Base-by-base conservation (phyloP, 192 early-diverging fungal species). In the Podila minutissima region DNA sequence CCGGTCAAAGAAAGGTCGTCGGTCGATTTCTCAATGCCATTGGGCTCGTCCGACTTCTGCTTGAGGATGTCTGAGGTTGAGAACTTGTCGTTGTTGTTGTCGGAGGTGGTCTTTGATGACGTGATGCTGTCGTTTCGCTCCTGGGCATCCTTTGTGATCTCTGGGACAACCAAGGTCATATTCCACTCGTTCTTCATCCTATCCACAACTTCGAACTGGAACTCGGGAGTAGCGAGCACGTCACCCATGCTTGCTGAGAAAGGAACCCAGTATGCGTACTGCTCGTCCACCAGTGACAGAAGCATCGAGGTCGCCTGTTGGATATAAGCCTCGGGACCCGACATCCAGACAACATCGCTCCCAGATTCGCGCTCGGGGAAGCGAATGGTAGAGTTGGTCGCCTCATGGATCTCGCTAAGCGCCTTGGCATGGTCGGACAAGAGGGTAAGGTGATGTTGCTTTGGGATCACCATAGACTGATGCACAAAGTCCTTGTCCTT, bases 361-460 rank as follows among this genome's bases (percentile, higher is more conserved):
- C 91, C 93, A 20, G 81, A 74, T 71, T 94, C 92, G 41, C 87
- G 86, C 33, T 91, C 89, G 5, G 94, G 93, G 82, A 91, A 93
- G 1, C 81, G 69, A 26, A 93, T 75, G 17, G 85, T 82, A 4
- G 91, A 86, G 55, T 88, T 88, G 22, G 87, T 88, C 20, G 74
- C 82, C 59, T 91, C 83, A 31, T 83, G 74, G 49, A 95, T 88
- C 2, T 91, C 90, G 7, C 84, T 71, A 17, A 93, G 73, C 60
- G 83, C 66, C 11, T 66, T 66, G 29, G 70, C 82, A 59, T 88
- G 82, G 38, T 82, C 81, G 19, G 86, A 88, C 20, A 90, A 72
- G 9, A 94, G 76, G 5, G 74, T 58, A 2, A 90, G 84, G 67
- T 94, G 93, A 5, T 89, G 68, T 19, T 87, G 84, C 61, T 88